A percentile compares a stretch with the other conserved stretches of the same genome.
Conservation (phyloP, 2,329 filamentous ascomycete genomes). For the Coniochaeta prunicola region DNA sequence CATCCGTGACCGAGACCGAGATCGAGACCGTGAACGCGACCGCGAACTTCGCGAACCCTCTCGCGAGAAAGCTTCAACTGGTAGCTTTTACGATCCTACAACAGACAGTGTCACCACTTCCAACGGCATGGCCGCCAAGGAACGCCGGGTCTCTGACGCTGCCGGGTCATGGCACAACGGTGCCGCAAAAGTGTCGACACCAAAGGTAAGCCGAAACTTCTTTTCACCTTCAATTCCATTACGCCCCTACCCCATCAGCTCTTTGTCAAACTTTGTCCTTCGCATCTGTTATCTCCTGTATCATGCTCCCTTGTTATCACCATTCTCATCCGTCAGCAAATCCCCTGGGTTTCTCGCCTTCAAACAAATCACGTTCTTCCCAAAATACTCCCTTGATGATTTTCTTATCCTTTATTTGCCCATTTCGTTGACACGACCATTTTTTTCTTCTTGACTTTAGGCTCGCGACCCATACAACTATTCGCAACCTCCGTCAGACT, state of each 20-base stretch:
- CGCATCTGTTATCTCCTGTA: constrained; percentile 8
- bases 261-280: constrained; percentile 9
- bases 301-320: not conserved
- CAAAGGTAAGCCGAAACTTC: constrained; percentile 34
- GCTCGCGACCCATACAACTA: constrained; percentile 45
- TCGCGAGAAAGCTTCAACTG: constrained; percentile 31
- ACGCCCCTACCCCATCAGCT: constrained; percentile 9
- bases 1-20: constrained; percentile 12
- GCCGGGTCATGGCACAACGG: constrained; percentile 34
- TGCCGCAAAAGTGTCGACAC: constrained; percentile 30
- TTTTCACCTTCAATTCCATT: constrained; percentile 11
- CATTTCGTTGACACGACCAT: not conserved
- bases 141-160: constrained; percentile 37
- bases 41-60: constrained; percentile 12
- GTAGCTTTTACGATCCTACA: constrained; percentile 47
- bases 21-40: constrained; percentile 9
- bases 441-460: constrained; percentile 23
- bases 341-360: not conserved
- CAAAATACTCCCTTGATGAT: not conserved
- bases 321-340: not conserved
- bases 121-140: constrained; percentile 34
- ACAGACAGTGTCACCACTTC: constrained; percentile 35
- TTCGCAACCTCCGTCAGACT: constrained; percentile 30
- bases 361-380: not conserved
- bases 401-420: not conserved